Conservation (phyloP, 768 basidiomycete species). For the Leucocoprinus leucothites region DNA sequence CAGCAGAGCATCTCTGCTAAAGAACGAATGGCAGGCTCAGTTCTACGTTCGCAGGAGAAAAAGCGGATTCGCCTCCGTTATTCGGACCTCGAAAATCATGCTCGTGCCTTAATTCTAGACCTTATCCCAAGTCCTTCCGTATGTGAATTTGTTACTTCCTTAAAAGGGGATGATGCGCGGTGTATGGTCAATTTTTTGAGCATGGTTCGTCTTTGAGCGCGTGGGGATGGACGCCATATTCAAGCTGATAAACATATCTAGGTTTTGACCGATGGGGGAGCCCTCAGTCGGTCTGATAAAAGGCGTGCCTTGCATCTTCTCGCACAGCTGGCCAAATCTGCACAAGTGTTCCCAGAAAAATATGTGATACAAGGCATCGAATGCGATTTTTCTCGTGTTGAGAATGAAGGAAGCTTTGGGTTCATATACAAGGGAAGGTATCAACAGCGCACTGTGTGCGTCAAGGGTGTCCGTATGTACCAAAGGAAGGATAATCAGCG, state of each 20-base stretch:
- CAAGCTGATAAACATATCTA: neutral
- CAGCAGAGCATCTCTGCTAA: no score
- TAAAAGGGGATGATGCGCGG: neutral
- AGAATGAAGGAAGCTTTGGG: neutral
- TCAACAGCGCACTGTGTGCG: neutral
- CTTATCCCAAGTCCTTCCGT: neutral
- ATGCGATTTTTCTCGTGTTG: neutral
- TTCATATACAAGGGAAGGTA: neutral
- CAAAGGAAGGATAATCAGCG: neutral
- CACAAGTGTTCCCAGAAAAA: neutral
- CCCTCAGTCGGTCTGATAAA: neutral
- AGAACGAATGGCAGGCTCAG: no score
- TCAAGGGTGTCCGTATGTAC: neutral
- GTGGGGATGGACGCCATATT: neutral
- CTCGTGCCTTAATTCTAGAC: neutral
- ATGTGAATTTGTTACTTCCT: neutral
- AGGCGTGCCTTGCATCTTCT: neutral
- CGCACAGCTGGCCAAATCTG: neutral
- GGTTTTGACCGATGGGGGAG: neutral
- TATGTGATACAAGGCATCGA: neutral
- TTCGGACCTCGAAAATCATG: no score
- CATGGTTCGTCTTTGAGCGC: neutral
- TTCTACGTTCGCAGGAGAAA: no score
- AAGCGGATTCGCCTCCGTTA: no score
- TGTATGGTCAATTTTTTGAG: neutral